phyloP scores from a whole-genome alignment of 495 filamentous ascomycete species.

The Neurospora sp. region DNA sequence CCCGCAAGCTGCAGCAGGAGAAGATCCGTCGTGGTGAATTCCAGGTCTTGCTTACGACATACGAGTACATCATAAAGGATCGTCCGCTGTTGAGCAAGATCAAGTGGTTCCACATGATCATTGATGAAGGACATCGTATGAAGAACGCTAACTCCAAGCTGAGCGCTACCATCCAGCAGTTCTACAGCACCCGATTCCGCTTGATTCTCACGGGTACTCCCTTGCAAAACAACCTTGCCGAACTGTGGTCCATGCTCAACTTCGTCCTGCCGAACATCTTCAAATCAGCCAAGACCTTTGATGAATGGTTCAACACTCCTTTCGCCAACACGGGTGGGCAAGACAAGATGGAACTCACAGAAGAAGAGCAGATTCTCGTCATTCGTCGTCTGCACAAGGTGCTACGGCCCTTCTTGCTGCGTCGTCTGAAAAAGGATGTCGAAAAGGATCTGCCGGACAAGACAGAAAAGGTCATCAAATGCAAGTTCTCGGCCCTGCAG shows the following conservation, averaged over 20 bases:
- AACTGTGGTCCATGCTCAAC: constrained; percentile 95
- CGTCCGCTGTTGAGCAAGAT: constrained; percentile 89
- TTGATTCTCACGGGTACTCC: constrained; percentile 96
- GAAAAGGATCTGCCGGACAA: constrained; percentile 98
- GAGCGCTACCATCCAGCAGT: constrained; percentile 85
- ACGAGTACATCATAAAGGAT: constrained; percentile 99
- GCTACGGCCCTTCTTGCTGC: constrained; percentile 88
- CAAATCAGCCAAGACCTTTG: constrained; percentile 98
- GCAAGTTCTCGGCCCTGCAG: constrained; percentile 92
- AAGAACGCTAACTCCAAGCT: constrained; percentile 98
- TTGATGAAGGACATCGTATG: constrained; percentile 99
- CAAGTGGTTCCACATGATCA: constrained; percentile 99
- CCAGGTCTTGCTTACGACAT: constrained; percentile 93
- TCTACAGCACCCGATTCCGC: constrained; percentile 89
- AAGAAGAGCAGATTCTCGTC: constrained; percentile 98
- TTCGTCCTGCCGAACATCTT: constrained; percentile 98
- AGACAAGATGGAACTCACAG: constrained; percentile 95
- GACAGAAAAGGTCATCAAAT: constrained; percentile 97
- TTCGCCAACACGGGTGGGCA: constrained; percentile 97
- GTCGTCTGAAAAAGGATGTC: constrained; percentile 98
- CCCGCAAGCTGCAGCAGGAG: constrained; percentile 83
- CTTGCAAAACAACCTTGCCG: constrained; percentile 91
- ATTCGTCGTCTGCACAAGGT: constrained; percentile 98
- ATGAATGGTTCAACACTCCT: constrained; percentile 99
- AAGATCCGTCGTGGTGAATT: constrained; percentile 91